Conservation (phyloP, 1,139 yeast genomes). For the Debaryomyces singareniensis region DNA sequence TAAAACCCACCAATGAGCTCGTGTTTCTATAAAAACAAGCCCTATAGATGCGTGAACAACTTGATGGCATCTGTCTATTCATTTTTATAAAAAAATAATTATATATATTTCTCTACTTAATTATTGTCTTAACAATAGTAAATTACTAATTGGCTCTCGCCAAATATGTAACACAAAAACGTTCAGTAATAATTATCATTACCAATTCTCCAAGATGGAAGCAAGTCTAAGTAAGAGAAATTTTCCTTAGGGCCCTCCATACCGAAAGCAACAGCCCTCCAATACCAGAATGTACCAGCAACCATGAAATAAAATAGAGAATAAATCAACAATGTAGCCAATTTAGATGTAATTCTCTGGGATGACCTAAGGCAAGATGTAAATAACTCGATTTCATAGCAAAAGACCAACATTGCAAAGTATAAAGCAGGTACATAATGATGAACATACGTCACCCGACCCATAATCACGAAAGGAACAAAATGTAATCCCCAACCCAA, state of each 20-base stretch:
- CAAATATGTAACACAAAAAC: not conserved
- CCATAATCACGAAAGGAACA: constrained; percentile 88
- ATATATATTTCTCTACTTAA: not conserved
- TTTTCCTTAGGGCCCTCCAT: constrained; percentile 75
- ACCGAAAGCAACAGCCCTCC: constrained; percentile 81
- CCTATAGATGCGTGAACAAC: constrained; percentile 1
- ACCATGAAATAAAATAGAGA: constrained; percentile 48
- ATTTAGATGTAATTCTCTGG: constrained; percentile 16
- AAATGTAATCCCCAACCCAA: constrained; percentile 94
- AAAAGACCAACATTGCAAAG: constrained; percentile 82
- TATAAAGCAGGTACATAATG: constrained; percentile 95
- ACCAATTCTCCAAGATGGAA: constrained; percentile 62
- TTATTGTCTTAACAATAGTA: not conserved
- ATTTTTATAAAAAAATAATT: not conserved
- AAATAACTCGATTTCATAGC: constrained; percentile 66
- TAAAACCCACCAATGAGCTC: too few species aligned
- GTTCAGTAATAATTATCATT: constrained; percentile 25
- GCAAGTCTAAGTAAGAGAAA: constrained; percentile 68
- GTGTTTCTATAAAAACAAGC: not conserved
- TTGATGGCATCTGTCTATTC: not conserved
- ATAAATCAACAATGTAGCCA: constrained; percentile 29
- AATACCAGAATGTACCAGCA: constrained; percentile 62
- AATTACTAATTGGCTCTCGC: not conserved
- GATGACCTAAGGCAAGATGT: constrained; percentile 38
- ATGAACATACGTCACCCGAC: constrained; percentile 95